These are phyloP conservation scores for Rugiboletus extremiorientalis DNA, from an alignment of 1,284 basidiomycete species.

Conservation along the genomic window DNA sequence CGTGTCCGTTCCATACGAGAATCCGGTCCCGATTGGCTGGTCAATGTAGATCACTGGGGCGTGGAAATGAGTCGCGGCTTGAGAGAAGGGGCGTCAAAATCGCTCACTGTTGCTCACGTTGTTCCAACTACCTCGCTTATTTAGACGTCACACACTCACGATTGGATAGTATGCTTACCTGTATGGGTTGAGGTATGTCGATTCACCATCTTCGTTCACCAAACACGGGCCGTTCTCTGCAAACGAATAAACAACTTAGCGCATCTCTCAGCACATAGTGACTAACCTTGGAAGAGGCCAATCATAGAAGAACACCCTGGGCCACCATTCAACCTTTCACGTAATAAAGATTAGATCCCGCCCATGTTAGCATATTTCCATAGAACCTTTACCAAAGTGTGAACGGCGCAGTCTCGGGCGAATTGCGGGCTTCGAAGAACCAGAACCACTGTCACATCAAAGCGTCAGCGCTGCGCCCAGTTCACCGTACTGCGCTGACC, in stretches of 20 bases:
- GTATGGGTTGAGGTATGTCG: conserved; percentile 32
- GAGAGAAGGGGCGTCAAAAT: not conserved
- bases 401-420: conserved; percentile 61
- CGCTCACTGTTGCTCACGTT: conserved; percentile 59
- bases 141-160: not conserved
- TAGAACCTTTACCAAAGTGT: conserved; percentile 53
- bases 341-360: conserved; percentile 24
- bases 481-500: conserved; percentile 35
- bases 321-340: conserved; percentile 36
- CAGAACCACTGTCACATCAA: conserved; percentile 56
- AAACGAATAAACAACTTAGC: not conserved
- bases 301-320: conserved; percentile 45
- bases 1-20: conserved; percentile 58
- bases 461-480: conserved; percentile 1
- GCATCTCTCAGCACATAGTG: not conserved
- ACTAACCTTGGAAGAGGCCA: conserved; percentile 42
- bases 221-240: conserved; percentile 32
- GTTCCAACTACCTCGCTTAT: conserved; percentile 57
- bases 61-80: not conserved
- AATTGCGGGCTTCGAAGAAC: conserved; percentile 65
- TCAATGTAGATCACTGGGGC: conserved; percentile 71
- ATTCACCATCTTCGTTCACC: conserved; percentile 25
- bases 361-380: not conserved
- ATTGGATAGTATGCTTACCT: conserved; percentile 18
- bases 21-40: conserved; percentile 71